phyloP scores from a whole-genome alignment of 768 basidiomycete species.

The Kondoa malvinella region DNA sequence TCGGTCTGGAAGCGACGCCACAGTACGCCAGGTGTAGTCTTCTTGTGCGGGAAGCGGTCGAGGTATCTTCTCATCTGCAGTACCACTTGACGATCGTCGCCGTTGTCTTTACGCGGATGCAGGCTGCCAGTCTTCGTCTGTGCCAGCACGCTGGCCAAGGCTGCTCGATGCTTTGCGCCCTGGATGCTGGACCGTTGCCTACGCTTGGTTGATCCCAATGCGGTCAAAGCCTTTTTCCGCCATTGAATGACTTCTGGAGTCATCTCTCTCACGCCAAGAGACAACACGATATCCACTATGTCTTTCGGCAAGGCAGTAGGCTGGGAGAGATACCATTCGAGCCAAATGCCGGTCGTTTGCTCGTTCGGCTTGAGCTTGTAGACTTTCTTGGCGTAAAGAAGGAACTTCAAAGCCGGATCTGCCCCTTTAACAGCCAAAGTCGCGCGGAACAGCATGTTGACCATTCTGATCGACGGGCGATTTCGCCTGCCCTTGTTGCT shows the following conservation, averaged over 20 bases:
- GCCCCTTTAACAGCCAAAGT: not conserved
- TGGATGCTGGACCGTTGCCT: not conserved
- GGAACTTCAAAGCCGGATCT: not conserved
- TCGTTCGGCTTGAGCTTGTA: not conserved
- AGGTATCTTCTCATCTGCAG: too few species aligned
- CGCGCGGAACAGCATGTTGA: not conserved
- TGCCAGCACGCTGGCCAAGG: too few species aligned
- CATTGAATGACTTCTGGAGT: not conserved
- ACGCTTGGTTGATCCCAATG: not conserved
- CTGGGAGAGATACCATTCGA: not conserved
- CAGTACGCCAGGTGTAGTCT: too few species aligned
- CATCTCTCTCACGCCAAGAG: not conserved
- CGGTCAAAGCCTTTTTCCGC: not conserved
- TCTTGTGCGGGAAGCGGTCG: too few species aligned
- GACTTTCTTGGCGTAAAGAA: not conserved
- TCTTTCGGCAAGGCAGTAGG: not conserved
- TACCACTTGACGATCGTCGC: too few species aligned
- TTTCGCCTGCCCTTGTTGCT: not conserved
- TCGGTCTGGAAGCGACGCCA: too few species aligned
- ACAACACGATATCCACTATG: not conserved
- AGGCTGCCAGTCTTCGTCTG: too few species aligned
- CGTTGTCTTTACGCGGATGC: too few species aligned
- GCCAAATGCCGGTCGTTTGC: not conserved
- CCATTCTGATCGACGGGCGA: not conserved
- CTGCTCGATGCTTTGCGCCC: not conserved